Evolutionary conservation across 2,329 filamentous ascomycete genomes (phyloP).

Genomic region (Beauveria varroae): DNA sequence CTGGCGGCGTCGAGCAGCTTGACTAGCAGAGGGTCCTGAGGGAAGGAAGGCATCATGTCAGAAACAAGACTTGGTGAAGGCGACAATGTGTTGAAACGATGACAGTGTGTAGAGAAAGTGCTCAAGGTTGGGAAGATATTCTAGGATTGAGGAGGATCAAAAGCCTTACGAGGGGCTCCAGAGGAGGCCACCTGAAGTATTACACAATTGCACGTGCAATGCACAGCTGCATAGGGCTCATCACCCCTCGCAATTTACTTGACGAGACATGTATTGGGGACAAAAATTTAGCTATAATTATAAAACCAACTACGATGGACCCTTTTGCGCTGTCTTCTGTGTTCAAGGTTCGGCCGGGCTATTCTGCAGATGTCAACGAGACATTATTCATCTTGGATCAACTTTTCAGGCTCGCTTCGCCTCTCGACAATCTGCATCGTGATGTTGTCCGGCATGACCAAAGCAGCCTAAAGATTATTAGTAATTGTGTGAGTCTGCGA

Average conservation of each 20-base stretch:
- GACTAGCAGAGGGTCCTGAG: conserved; percentile 14
- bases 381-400: background rate
- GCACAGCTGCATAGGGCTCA: background rate
- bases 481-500: background rate
- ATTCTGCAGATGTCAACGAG: no score
- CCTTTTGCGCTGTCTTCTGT: no score
- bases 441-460: background rate
- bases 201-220: background rate
- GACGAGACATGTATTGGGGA: background rate
- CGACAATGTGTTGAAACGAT: background rate
- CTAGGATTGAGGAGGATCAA: background rate
- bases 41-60: background rate
- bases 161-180: background rate
- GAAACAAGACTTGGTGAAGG: background rate
- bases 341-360: no score
- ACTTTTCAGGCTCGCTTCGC: background rate
- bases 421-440: background rate
- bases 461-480: background rate
- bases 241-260: background rate
- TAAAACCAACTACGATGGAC: no score
- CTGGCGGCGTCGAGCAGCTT: conserved; percentile 13
- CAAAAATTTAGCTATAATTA: no score
- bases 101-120: no score
- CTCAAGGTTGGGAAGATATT: background rate
- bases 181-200: background rate